A percentile compares a stretch with the other conserved stretches of the same genome.
These are phyloP conservation scores for Cudoniella acicularis DNA, from an alignment of 495 filamentous ascomycete genomes.

Conservation along the genomic window DNA sequence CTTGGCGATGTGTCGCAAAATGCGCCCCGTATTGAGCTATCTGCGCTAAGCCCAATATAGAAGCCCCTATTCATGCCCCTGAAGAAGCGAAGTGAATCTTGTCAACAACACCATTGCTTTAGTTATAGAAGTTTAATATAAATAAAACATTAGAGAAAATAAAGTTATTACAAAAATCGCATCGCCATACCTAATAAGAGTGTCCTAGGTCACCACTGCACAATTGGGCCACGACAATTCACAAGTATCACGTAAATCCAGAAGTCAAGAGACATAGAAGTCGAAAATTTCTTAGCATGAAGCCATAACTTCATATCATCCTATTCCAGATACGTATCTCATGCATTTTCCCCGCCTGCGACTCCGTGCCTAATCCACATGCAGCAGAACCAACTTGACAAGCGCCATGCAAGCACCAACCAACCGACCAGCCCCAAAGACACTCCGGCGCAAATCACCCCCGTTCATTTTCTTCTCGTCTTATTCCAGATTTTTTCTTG, in stretches of 20 bases:
- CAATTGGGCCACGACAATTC: too few species aligned
- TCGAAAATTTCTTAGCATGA: slow-evolving; percentile 2
- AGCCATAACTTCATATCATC: slow-evolving; percentile 17
- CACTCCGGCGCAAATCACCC: neutral
- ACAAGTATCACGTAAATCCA: neutral
- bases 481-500: neutral
- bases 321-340: slow-evolving; percentile 10
- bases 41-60: neutral
- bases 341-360: neutral
- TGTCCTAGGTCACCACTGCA: too few species aligned
- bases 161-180: too few species aligned
- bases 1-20: too few species aligned
- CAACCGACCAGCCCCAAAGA: neutral
- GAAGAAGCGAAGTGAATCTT: too few species aligned
- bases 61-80: neutral
- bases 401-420: neutral
- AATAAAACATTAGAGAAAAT: too few species aligned
- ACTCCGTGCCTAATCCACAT: neutral
- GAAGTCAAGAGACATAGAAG: neutral
- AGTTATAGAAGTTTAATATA: too few species aligned
- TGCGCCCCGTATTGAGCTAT: too few species aligned
- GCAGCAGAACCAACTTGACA: neutral
- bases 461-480: neutral
- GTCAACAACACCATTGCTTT: too few species aligned
- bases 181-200: too few species aligned